These are phyloP conservation scores for Leishmania tarentolae DNA, from an alignment of 208 protist species.

Conservation along the genomic window DNA sequence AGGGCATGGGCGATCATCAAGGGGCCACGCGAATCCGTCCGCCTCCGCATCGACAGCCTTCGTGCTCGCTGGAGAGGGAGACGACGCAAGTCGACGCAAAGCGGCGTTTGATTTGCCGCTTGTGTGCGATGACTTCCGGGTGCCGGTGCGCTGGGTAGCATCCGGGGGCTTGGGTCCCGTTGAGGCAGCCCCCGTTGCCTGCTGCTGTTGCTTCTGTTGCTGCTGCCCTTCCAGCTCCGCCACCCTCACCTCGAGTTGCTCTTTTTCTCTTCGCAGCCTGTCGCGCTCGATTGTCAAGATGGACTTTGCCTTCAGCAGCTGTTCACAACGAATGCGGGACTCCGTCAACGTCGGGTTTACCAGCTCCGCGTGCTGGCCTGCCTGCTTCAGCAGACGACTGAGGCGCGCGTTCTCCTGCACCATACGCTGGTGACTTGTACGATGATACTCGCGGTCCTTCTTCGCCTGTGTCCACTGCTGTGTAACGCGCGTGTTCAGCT, in stretches of 20 bases:
- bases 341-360: conserved; percentile 85
- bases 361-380: conserved; percentile 70
- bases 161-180: conserved; percentile 20
- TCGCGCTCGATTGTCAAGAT: conserved; percentile 83
- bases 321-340: conserved; percentile 80
- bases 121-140: not conserved
- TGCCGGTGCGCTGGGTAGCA: not conserved
- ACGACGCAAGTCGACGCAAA: not conserved
- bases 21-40: conserved; percentile 67
- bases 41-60: conserved; percentile 15
- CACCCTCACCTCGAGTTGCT: conserved; percentile 68
- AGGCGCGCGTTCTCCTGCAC: conserved; percentile 89
- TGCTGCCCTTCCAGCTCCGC: conserved; percentile 50
- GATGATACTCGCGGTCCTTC: conserved; percentile 92
- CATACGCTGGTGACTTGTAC: conserved; percentile 83
- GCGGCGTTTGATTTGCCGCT: conserved; percentile 2
- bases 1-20: conserved; percentile 56
- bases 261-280: conserved; percentile 61
- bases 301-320: conserved; percentile 82
- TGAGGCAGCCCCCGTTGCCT: conserved; percentile 5
- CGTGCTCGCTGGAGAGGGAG: conserved; percentile 5
- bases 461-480: conserved; percentile 80
- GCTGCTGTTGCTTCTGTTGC: conserved; percentile 17
- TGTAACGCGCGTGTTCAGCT: conserved; percentile 75
- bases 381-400: conserved; percentile 69